A percentile compares a stretch with the other conserved stretches of the same genome.
These are phyloP conservation scores for Talaromyces proteolyticus DNA, from an alignment of 495 filamentous ascomycete species.

Conservation along the genomic window DNA sequence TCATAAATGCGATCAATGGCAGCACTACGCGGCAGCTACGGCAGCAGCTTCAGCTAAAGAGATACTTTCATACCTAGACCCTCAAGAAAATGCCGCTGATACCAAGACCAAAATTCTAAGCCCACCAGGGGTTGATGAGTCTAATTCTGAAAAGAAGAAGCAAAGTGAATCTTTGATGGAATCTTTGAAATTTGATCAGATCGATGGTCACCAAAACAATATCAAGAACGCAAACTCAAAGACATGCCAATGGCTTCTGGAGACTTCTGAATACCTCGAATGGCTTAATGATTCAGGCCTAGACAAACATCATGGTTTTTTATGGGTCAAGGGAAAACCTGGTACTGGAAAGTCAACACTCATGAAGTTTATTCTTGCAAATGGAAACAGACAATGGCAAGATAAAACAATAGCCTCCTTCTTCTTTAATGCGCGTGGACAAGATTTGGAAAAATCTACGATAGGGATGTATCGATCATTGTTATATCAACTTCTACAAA, in stretches of 20 bases:
- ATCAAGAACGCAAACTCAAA: constrained; percentile 21
- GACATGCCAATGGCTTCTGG: constrained; percentile 47
- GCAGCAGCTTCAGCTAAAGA: too few species aligned
- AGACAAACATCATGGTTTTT: constrained; percentile 29
- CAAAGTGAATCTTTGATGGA: too few species aligned
- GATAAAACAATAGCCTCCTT: constrained; percentile 29
- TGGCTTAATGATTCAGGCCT: constrained; percentile 32
- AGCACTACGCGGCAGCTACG: too few species aligned
- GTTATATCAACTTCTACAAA: constrained; percentile 24
- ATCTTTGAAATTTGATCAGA: constrained; percentile 23
- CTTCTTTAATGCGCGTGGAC: constrained; percentile 48
- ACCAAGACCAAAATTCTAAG: too few species aligned
- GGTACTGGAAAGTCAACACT: constrained; percentile 50
- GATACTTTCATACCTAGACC: too few species aligned
- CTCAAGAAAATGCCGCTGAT: too few species aligned
- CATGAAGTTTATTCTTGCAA: constrained; percentile 37
- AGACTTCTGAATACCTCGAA: constrained; percentile 25
- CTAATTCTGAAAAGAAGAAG: too few species aligned
- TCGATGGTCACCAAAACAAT: constrained; percentile 14
- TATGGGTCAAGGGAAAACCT: constrained; percentile 56
- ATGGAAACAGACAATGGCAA: constrained; percentile 11
- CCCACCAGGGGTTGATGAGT: too few species aligned
- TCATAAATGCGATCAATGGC: too few species aligned
- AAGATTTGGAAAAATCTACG: constrained; percentile 41
- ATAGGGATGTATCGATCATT: constrained; percentile 52